Conservation (phyloP, 78 protist genomes). For the slime mould (Dictyostelium discoideum) region DNA sequence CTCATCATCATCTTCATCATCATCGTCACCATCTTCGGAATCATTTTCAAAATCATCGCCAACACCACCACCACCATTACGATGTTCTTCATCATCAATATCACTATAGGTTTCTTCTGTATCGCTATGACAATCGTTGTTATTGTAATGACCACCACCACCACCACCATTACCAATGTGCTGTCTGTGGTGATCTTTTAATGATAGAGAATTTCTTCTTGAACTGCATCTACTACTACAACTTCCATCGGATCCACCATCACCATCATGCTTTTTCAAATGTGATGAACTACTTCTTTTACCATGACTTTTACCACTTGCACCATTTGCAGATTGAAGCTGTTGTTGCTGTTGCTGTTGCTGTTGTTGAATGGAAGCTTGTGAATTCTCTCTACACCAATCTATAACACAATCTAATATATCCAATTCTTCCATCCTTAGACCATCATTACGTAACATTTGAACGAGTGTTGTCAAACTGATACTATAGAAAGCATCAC, state of each 20-base stretch:
- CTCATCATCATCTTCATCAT: constrained; percentile 38
- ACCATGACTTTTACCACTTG: background rate
- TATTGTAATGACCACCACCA: constrained; percentile 27
- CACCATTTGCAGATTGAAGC: background rate
- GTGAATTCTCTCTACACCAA: constrained; percentile 46
- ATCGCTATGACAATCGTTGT: constrained; percentile 39
- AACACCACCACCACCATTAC: constrained; percentile 14
- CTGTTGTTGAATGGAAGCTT: background rate
- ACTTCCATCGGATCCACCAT: constrained; percentile 54
- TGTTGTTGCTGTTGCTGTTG: background rate
- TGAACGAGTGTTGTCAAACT: constrained; percentile 37
- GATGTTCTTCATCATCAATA: constrained; percentile 26
- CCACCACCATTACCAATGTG: constrained; percentile 36
- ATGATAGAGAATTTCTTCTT: constrained; percentile 53
- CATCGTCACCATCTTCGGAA: constrained; percentile 38
- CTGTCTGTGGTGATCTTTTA: background rate
- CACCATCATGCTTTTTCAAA: constrained; percentile 13
- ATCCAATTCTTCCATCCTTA: constrained; percentile 73
- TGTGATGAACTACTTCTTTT: constrained; percentile 20
- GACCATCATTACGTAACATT: constrained; percentile 76
- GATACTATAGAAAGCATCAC: constrained; percentile 22
- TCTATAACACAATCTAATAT: constrained; percentile 60
- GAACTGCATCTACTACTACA: constrained; percentile 76
- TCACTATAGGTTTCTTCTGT: constrained; percentile 37
- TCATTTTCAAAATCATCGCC: constrained; percentile 62